phyloP scores from a whole-genome alignment of 805 yeast genomes.

The Lachancea nothofagi region DNA sequence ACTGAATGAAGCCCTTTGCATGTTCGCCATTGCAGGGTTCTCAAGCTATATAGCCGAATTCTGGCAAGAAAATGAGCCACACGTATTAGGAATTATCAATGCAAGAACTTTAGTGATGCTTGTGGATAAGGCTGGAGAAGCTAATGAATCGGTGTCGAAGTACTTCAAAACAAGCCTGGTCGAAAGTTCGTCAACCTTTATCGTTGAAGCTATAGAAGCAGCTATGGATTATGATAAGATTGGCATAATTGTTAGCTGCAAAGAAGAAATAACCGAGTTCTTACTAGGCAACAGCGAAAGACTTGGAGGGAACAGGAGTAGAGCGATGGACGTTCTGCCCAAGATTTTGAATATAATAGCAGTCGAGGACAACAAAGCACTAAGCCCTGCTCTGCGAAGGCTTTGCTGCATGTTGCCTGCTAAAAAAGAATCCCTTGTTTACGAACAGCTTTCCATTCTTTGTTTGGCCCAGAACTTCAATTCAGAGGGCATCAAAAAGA shows the following conservation, averaged over 20 bases:
- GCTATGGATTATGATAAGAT: background rate
- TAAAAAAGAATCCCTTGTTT: background rate
- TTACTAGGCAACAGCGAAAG: background rate
- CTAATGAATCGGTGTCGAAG: too few species aligned
- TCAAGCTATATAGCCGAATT: background rate
- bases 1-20: background rate
- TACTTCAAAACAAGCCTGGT: background rate
- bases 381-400: conserved; percentile 1
- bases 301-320: background rate
- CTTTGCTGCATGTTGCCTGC: conserved; percentile 1
- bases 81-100: background rate
- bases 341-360: background rate
- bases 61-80: background rate
- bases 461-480: conserved; percentile 5
- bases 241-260: background rate
- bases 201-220: background rate
- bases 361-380: conserved; percentile 2
- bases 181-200: background rate
- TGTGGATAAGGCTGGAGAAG: background rate
- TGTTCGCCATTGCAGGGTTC: background rate
- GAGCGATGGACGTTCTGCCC: background rate
- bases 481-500: conserved; percentile 1
- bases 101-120: background rate
- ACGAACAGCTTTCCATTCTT: conserved; percentile 5
- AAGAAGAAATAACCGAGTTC: background rate